Conservation (phyloP, 2,329 filamentous ascomycete species). For the Penicillium aurantiogriseum region DNA sequence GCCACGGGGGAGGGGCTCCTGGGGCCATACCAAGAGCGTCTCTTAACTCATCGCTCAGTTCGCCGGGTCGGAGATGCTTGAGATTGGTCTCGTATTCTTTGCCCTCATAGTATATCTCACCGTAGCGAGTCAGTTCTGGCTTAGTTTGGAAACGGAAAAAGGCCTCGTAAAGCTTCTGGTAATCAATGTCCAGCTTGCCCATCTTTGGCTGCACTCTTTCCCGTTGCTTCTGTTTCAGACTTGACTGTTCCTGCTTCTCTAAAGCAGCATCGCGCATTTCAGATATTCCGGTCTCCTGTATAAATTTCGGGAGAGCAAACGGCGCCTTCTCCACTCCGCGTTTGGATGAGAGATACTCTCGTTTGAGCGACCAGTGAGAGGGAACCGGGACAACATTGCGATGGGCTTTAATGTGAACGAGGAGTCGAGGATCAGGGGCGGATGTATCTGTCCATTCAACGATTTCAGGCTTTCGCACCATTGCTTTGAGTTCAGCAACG, state of each 20-base stretch:
- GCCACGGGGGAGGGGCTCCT: conserved; percentile 90
- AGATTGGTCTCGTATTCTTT: conserved; percentile 97
- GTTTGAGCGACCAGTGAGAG: conserved; percentile 89
- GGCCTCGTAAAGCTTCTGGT: conserved; percentile 95
- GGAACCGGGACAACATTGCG: conserved; percentile 95
- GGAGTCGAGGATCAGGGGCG: conserved; percentile 79
- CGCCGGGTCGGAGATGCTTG: conserved; percentile 83
- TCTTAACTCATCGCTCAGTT: conserved; percentile 82
- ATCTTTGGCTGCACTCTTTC: conserved; percentile 94
- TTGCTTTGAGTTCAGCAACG: conserved; percentile 89
- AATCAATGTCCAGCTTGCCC: conserved; percentile 96
- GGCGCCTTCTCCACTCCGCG: conserved; percentile 93
- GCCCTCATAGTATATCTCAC: conserved; percentile 99
- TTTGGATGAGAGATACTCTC: conserved; percentile 96
- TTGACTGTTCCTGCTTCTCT: conserved; percentile 91
- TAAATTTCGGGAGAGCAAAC: conserved; percentile 91
- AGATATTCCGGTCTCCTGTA: conserved; percentile 92
- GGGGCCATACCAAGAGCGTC: conserved; percentile 93
- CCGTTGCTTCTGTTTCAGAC: conserved; percentile 90
- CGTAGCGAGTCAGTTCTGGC: conserved; percentile 87
- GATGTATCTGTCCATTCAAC: conserved; percentile 98
- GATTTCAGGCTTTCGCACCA: conserved; percentile 86
- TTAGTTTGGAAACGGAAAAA: conserved; percentile 99
- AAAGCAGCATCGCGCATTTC: conserved; percentile 97
- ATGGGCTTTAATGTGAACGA: conserved; percentile 93